Evolutionary conservation across 2,329 filamentous ascomycete species (phyloP).

Genomic region (Phialophora verrucosa): DNA sequence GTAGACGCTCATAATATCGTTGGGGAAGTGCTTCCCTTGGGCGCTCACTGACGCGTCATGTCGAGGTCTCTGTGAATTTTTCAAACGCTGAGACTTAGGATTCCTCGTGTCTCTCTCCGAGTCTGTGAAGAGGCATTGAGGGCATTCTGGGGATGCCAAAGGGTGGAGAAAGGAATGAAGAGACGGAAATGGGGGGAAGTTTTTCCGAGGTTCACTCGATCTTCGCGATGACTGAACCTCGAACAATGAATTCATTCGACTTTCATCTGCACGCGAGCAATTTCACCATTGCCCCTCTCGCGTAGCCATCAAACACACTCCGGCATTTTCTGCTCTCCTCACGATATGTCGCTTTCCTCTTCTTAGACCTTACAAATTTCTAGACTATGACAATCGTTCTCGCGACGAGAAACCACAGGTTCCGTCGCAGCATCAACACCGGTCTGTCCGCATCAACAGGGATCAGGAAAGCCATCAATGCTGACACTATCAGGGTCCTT

Average conservation of each 20-base stretch:
- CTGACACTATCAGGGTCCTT: slow-evolving; percentile 17
- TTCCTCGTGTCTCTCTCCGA: not conserved
- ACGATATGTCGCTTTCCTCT: not conserved
- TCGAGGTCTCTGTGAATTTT: not conserved
- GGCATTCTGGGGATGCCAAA: not conserved
- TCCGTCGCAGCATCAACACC: not conserved
- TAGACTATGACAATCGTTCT: not conserved
- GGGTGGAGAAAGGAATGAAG: not conserved
- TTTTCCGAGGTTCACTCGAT: not conserved
- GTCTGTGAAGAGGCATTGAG: not conserved
- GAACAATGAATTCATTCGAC: slow-evolving; percentile 6
- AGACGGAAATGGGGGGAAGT: not conserved
- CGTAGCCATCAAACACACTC: not conserved
- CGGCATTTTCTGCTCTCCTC: not conserved
- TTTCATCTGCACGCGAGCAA: slow-evolving; percentile 9
- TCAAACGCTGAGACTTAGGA: not conserved
- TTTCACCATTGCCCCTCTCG: not conserved
- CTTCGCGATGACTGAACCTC: not conserved
- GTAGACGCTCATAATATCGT: too few relatives aligned
- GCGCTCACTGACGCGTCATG: not conserved
- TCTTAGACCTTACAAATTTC: not conserved
- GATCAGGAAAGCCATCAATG: slow-evolving; percentile 5
- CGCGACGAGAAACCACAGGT: not conserved
- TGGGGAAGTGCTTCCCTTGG: too few relatives aligned
- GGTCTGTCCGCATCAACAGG: not conserved